Percentiles rank a stretch among this genome's conserved stretches.
phyloP scores from a whole-genome alignment of 2,329 filamentous ascomycete species.

The Ascochyta koolunga region DNA sequence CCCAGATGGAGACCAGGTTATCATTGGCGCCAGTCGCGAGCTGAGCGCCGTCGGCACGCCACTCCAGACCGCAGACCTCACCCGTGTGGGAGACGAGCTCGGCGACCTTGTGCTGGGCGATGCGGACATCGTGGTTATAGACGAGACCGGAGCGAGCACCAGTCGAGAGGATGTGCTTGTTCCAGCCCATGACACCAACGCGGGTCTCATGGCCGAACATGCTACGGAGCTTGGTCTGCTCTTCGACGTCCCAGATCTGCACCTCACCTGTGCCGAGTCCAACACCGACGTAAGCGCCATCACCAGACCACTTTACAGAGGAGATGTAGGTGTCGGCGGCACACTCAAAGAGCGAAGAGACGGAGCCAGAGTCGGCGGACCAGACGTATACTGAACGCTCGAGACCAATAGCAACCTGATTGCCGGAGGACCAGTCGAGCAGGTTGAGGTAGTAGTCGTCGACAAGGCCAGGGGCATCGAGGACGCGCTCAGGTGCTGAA shows the following conservation, averaged over 20 bases:
- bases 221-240: constrained; percentile 92
- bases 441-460: constrained; percentile 99
- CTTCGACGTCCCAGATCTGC: constrained; percentile 98
- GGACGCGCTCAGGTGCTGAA: constrained; percentile 91
- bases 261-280: constrained; percentile 95
- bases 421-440: constrained; percentile 95
- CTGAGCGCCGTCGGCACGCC: constrained; percentile 95
- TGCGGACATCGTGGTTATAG: constrained; percentile 97
- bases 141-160: constrained; percentile 93
- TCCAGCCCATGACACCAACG: constrained; percentile 97
- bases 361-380: constrained; percentile 92
- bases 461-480: constrained; percentile 93
- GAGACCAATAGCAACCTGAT: constrained; percentile 96
- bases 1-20: constrained; percentile 99
- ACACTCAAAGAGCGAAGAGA: constrained; percentile 87
- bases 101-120: constrained; percentile 96
- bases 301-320: constrained; percentile 98
- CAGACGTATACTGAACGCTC: constrained; percentile 98
- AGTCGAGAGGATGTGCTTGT: constrained; percentile 95
- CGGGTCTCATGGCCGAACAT: constrained; percentile 98
- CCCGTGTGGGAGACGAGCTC: constrained; percentile 97
- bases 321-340: constrained; percentile 92
- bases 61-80: constrained; percentile 97
- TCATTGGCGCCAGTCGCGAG: constrained; percentile 98
- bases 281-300: constrained; percentile 94